Evolutionary conservation across 2,329 filamentous ascomycete species (phyloP), one percentile per base, ranked within the genome.

Genomic region (Magnaporthales sp.): DNA sequence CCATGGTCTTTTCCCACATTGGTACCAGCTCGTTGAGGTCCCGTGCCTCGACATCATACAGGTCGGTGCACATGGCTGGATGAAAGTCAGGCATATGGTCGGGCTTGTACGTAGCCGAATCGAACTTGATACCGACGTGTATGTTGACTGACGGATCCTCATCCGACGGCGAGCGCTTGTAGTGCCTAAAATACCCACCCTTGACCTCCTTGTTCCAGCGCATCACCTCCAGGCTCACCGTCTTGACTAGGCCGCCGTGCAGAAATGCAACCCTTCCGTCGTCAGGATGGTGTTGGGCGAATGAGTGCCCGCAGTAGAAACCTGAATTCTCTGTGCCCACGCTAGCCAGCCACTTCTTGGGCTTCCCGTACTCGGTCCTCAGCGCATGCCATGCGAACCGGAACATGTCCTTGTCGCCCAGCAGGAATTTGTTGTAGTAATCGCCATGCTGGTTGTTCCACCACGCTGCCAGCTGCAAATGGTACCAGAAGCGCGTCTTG

Each of bases 341-440:
- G 58, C 70, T 72, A 27, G 74, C 72, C 22, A 76, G 69, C 73
- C 73, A 75, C 66, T 71, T 72, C 11, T 66, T 67, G 11, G 75
- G 75, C 51, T 63, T 67, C 15, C 75, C 75, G 65, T 72, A 76
- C 60, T 69, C 63, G 3, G 74, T 77, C 67, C 73, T 73, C 26
- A 77, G 70, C 19, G 75, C 75, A 64, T 76, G 73, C 75, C 75
- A 76, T 6, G 75, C 73, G 67, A 75, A 75, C 27, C 75, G 67
- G 66, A 71, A 77, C 15, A 71, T 73, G 70, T 78, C 76, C 67
- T 78, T 78, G 70, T 78, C 76, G 27, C 76, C 76, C 3, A 76
- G 72, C n/a, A 77, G 68, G 56, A 75, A 70, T 19, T 71, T 67
- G 58, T 72, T 70, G 69, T 74, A 77, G 63, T 68, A 68, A 6